A percentile compares a stretch with the other conserved stretches of the same genome.
phyloP scores from a whole-genome alignment of 352 stramenopile species.

The Phytophthora citrophthora region DNA sequence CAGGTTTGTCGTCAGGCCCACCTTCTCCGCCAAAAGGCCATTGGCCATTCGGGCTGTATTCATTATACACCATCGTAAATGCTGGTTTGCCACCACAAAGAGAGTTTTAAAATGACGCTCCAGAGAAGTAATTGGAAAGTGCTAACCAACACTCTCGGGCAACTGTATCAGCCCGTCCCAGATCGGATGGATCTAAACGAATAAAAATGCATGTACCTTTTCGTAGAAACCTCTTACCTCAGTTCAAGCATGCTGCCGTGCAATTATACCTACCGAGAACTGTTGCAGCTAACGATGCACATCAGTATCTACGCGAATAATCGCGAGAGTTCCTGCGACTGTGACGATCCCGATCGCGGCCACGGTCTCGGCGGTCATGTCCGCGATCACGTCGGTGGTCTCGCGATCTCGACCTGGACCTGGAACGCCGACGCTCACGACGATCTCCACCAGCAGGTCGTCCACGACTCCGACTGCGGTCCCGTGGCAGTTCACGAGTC shows the following conservation, averaged over 20 bases:
- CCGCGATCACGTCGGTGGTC: constrained; percentile 52
- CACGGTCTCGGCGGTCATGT: constrained; percentile 46
- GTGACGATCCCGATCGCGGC: constrained; percentile 50
- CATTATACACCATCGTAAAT: too few relatives aligned
- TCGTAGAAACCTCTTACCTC: constrained; percentile 13
- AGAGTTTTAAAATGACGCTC: too few relatives aligned
- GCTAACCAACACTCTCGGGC: too few relatives aligned
- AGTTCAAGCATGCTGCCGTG: constrained; percentile 14
- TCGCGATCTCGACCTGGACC: constrained; percentile 34
- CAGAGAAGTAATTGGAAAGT: too few relatives aligned
- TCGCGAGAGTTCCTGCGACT: constrained; percentile 61
- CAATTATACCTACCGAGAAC: constrained; percentile 17
- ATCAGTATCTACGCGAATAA: constrained; percentile 46
- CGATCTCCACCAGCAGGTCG: constrained; percentile 37
- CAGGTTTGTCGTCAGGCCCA: not conserved
- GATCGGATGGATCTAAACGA: too few relatives aligned
- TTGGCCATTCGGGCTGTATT: not conserved
- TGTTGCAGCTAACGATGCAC: constrained; percentile 5
- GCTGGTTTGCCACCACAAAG: too few relatives aligned
- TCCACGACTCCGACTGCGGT: constrained; percentile 56
- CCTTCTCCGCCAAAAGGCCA: not conserved
- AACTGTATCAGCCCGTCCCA: too few relatives aligned
- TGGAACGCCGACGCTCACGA: constrained; percentile 35
- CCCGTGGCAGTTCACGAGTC: constrained; percentile 26
- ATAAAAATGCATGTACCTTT: not conserved